phyloP scores from a whole-genome alignment of 2,329 filamentous ascomycete species.

The Pyrenophora tritici-repentis region DNA sequence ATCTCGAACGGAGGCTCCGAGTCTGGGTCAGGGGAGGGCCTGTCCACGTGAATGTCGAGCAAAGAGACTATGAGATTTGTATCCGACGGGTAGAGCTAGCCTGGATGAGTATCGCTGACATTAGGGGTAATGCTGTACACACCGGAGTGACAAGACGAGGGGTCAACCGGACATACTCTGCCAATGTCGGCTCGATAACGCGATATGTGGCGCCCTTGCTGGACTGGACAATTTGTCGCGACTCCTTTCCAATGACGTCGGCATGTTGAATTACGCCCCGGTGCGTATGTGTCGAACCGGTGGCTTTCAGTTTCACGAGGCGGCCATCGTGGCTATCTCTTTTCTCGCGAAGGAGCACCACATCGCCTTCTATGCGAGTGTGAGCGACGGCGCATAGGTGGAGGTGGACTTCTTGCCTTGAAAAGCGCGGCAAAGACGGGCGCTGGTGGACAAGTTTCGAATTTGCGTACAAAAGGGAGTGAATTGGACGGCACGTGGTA shows the following conservation, averaged over 20 bases:
- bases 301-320: slow-evolving; percentile 47
- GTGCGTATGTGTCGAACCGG: slow-evolving; percentile 48
- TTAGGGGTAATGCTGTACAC: slow-evolving; percentile 34
- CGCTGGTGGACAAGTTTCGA: slow-evolving; percentile 28
- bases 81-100: slow-evolving; percentile 73
- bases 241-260: slow-evolving; percentile 67
- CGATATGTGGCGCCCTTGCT: slow-evolving; percentile 59
- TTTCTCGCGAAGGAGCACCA: slow-evolving; percentile 51
- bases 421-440: slow-evolving; percentile 29
- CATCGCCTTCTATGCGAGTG: slow-evolving; percentile 41
- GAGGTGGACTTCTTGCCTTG: slow-evolving; percentile 30
- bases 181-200: slow-evolving; percentile 69
- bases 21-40: slow-evolving; percentile 40
- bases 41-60: slow-evolving; percentile 70
- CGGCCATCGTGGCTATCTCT: slow-evolving; percentile 45
- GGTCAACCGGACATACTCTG: slow-evolving; percentile 72
- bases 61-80: slow-evolving; percentile 75
- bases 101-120: slow-evolving; percentile 10
- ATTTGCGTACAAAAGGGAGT: neutral
- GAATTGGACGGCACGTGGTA: slow-evolving; percentile 2
- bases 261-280: slow-evolving; percentile 56
- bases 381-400: slow-evolving; percentile 14
- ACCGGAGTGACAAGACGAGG: slow-evolving; percentile 77
- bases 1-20: slow-evolving; percentile 65
- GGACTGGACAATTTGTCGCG: slow-evolving; percentile 64